A percentile compares a stretch with the other conserved stretches of the same genome.
Conservation (phyloP, 768 basidiomycete genomes). For the Lentinula edodes region DNA sequence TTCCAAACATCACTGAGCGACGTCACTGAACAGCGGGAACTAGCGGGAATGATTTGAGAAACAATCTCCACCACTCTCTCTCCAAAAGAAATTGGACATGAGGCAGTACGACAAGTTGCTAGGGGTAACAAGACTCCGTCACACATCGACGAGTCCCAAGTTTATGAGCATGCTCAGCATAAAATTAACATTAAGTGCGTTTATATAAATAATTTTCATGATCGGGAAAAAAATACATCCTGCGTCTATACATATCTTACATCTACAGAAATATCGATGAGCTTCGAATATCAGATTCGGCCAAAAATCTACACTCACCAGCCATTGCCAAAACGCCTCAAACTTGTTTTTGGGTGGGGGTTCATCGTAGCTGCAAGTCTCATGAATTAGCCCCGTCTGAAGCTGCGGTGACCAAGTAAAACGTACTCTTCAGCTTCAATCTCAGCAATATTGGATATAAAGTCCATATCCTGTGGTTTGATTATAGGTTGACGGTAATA, state of each 20-base stretch:
- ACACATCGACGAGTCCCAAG: no score
- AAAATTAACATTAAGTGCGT: not conserved
- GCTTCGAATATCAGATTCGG: not conserved
- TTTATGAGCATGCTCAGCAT: not conserved
- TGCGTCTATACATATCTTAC: not conserved
- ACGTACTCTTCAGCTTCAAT: conserved; percentile 61
- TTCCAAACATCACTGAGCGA: no score
- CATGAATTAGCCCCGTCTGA: not conserved
- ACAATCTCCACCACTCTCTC: no score
- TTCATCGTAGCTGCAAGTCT: conserved; percentile 50
- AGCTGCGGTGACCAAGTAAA: not conserved
- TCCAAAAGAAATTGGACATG: no score
- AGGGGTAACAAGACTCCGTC: no score
- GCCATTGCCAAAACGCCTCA: conserved; percentile 75
- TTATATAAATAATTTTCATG: not conserved
- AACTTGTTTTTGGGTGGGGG: conserved; percentile 60
- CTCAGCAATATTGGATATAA: conserved; percentile 61
- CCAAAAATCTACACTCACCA: conserved; percentile 44
- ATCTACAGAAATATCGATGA: not conserved
- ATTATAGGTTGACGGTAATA: conserved; percentile 43
- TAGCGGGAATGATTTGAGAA: no score
- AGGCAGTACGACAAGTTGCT: no score
- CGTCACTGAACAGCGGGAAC: no score
- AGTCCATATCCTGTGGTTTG: conserved; percentile 75
- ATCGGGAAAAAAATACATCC: not conserved